A percentile compares a stretch with the other conserved stretches of the same genome.
Conservation (phyloP, 2,329 filamentous ascomycete genomes). For the Chaetomiaceae sp. region DNA sequence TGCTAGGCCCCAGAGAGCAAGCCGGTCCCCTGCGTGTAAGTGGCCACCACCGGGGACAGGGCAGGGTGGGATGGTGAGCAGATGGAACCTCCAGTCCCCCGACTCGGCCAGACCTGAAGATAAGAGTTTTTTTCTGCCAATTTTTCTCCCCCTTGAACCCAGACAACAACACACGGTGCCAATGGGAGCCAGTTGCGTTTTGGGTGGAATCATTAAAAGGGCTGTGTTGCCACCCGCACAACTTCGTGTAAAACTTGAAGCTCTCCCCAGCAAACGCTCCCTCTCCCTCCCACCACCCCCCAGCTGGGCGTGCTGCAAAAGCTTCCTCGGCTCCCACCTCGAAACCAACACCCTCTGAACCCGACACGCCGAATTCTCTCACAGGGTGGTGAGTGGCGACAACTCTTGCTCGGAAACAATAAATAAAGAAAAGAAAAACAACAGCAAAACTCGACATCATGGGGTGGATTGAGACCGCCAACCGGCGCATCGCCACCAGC, state of each 20-base stretch:
- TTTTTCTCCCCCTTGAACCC: conserved; percentile 12
- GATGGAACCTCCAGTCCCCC: conserved; percentile 6
- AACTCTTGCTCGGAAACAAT: too few relatives aligned
- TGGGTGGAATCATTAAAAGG: conserved; percentile 8
- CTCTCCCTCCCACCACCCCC: neutral
- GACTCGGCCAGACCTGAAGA: conserved; percentile 18
- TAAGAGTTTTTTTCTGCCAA: conserved; percentile 21
- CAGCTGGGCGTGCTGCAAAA: conserved; percentile 3
- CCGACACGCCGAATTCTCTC: too few relatives aligned
- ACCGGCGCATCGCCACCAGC: conserved; percentile 58
- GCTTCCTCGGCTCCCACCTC: too few relatives aligned
- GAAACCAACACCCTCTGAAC: too few relatives aligned
- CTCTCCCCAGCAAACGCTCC: conserved; percentile 7
- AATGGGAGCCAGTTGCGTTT: neutral
- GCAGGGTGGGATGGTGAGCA: neutral
- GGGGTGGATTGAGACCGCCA: conserved; percentile 47
- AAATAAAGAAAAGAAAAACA: neutral
- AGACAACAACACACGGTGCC: neutral
- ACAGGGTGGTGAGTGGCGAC: too few relatives aligned
- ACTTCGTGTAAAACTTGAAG: neutral
- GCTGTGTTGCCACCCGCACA: conserved; percentile 2
- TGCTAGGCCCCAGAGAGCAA: conserved; percentile 5
- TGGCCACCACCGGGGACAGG: conserved; percentile 4
- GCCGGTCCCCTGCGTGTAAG: conserved; percentile 9
- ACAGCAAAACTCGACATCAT: conserved; percentile 31